Evolutionary conservation across 2,329 filamentous ascomycete species (phyloP).

Genomic region (Alternaria triticimaculans): DNA sequence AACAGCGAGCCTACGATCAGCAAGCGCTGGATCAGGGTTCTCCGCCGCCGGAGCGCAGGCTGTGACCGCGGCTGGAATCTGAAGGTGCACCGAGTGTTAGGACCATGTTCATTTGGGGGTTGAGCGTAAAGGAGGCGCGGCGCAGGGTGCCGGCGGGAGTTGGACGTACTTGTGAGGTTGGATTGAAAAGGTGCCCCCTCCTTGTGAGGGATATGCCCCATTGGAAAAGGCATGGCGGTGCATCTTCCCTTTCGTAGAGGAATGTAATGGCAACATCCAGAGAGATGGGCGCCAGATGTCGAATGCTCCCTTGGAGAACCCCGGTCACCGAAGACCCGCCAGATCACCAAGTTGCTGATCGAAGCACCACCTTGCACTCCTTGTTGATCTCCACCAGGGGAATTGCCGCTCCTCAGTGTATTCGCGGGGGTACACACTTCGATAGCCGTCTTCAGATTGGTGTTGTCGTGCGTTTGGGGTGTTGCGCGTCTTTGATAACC

Average conservation of each 20-base stretch:
- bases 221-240: conserved; percentile 88
- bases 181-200: conserved; percentile 79
- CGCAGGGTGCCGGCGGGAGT: conserved; percentile 23
- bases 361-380: conserved; percentile 18
- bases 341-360: conserved; percentile 32
- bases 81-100: conserved; percentile 43
- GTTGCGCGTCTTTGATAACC: conserved; percentile 29
- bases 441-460: conserved; percentile 11
- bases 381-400: conserved; percentile 5
- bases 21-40: conserved; percentile 74
- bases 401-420: conserved; percentile 23
- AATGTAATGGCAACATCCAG: conserved; percentile 68
- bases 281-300: conserved; percentile 29
- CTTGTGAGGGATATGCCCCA: conserved; percentile 73
- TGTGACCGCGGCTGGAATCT: conserved; percentile 88
- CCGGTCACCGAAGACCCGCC: conserved; percentile 44
- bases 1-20: conserved; percentile 63
- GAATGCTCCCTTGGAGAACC: conserved; percentile 47
- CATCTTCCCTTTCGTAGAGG: conserved; percentile 70
- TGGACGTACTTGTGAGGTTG: conserved; percentile 80
- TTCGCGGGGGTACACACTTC: conserved; percentile 7
- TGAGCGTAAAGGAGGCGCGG: conserved; percentile 25
- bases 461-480: conserved; percentile 17
- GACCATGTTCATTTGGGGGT: conserved; percentile 26
- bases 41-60: conserved; percentile 74